Evolutionary conservation across 139 green algal genomes (phyloP), one percentile per base, ranked within the genome.

Genomic region (Limnomonas spitsbergensis): DNA sequence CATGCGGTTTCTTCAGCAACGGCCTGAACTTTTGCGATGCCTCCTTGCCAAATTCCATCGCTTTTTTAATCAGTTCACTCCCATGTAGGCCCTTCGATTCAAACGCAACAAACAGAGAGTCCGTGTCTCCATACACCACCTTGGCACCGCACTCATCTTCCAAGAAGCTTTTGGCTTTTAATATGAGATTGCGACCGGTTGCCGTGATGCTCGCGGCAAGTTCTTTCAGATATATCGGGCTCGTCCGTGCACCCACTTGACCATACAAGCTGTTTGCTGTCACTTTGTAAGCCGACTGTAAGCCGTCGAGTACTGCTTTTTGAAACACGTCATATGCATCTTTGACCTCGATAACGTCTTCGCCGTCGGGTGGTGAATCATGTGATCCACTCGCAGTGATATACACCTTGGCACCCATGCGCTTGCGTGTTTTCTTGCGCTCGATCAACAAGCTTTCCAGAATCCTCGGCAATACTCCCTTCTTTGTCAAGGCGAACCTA

Each of bases 251-350:
- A 4, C 79, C 79, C 14, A 74, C 2, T 3, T 67, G 32, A 7
- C 79, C 79, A 36, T 83, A 83, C 34, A 83, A 36, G 0, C 38
- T 66, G 42, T 83, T 83, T 26, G 79, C 79, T 1, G 73, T 78
- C 0, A 83, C 39, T 56, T 83, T 83, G 73, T 83, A 83, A 2
- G 79, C 73, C 14, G 74, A 66, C 42, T 83, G 79, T 39, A 79
- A 40, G n/a, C 79, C 79, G 40, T 83, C 79, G 36, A 83, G 73
- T 1, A 83, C 66, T 0, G 79, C 79, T 1, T 31, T 56, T 39
- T 71, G 40, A 32, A 83, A 83, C 4, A 47, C 52, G 24, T 35
- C 38, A 37, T 53, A 37, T 0, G 56, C 78, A 3, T 66, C 47
- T 31, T 34, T 53, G n/a, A n/a, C n/a, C n/a, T n/a, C n/a, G n/a